phyloP scores from a whole-genome alignment of 352 stramenopile species.

The Achlya hypogyna region DNA sequence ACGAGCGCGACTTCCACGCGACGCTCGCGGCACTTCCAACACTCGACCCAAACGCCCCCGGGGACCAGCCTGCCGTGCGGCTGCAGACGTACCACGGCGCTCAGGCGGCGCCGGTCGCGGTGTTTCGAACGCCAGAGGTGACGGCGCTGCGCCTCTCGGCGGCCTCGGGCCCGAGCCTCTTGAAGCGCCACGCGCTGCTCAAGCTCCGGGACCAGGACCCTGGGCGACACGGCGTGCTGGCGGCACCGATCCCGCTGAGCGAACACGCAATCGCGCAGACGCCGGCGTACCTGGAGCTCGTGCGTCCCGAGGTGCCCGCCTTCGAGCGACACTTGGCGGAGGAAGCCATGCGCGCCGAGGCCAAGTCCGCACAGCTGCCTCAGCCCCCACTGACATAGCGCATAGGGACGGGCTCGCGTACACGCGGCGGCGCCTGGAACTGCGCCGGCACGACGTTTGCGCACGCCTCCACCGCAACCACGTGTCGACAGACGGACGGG shows the following conservation, averaged over 20 bases:
- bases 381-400: constrained; percentile 39
- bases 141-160: not conserved
- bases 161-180: not conserved
- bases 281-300: constrained; percentile 42
- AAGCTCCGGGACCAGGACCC: not conserved
- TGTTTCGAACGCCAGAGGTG: constrained; percentile 37
- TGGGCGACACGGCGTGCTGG: constrained; percentile 25
- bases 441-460: constrained; percentile 59
- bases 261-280: constrained; percentile 53
- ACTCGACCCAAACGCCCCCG: constrained; percentile 70
- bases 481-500: constrained; percentile 16
- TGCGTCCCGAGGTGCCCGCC: constrained; percentile 48
- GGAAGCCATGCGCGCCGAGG: constrained; percentile 12
- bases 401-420: constrained; percentile 19
- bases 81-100: constrained; percentile 33
- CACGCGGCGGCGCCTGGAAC: constrained; percentile 28
- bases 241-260: constrained; percentile 52
- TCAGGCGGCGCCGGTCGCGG: constrained; percentile 30
- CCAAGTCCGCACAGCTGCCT: constrained; percentile 21
- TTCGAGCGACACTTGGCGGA: constrained; percentile 47
- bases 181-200: not conserved
- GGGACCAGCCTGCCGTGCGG: constrained; percentile 41
- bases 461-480: constrained; percentile 39
- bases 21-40: constrained; percentile 34
- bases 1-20: constrained; percentile 42